Evolutionary conservation across 202 grass and related monocot genomes (phyloP).

Genomic region (Saccharum hybrid): DNA sequence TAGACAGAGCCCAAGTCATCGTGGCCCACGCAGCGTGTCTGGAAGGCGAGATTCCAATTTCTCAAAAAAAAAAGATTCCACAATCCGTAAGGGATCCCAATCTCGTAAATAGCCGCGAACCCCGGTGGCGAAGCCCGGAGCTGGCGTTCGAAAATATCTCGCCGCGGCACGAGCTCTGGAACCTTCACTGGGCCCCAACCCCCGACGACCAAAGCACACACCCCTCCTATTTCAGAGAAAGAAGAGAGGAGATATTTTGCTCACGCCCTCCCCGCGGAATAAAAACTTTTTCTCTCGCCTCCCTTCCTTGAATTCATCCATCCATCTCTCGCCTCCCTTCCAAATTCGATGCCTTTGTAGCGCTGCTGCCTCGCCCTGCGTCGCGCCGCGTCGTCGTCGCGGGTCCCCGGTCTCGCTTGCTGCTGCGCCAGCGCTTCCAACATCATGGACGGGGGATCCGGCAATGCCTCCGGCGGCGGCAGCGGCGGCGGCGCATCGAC

Average conservation of each 20-base stretch:
- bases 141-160: slow-evolving; percentile 77
- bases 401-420: background rate
- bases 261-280: slow-evolving; percentile 32
- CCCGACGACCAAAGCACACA: slow-evolving; percentile 37
- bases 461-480: slow-evolving; percentile 60
- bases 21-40: too few species aligned
- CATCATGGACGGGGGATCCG: slow-evolving; percentile 66
- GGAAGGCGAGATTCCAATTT: too few species aligned
- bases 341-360: slow-evolving; percentile 45
- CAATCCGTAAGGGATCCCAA: slow-evolving; percentile 14
- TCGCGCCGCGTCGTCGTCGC: slow-evolving; percentile 20
- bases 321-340: background rate
- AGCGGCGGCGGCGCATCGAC: slow-evolving; percentile 53
- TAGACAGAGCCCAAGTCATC: too few species aligned
- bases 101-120: slow-evolving; percentile 42
- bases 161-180: slow-evolving; percentile 60
- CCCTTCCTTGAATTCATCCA: background rate
- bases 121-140: slow-evolving; percentile 17
- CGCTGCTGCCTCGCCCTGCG: slow-evolving; percentile 7
- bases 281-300: slow-evolving; percentile 12
- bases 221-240: slow-evolving; percentile 2
- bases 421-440: background rate
- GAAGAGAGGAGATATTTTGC: slow-evolving; percentile 21
- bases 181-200: slow-evolving; percentile 62
- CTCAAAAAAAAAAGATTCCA: too few species aligned